Evolutionary conservation across 192 early-diverging fungal species (phyloP), one percentile per base, ranked within the genome.

Genomic region (Podila epigama): DNA sequence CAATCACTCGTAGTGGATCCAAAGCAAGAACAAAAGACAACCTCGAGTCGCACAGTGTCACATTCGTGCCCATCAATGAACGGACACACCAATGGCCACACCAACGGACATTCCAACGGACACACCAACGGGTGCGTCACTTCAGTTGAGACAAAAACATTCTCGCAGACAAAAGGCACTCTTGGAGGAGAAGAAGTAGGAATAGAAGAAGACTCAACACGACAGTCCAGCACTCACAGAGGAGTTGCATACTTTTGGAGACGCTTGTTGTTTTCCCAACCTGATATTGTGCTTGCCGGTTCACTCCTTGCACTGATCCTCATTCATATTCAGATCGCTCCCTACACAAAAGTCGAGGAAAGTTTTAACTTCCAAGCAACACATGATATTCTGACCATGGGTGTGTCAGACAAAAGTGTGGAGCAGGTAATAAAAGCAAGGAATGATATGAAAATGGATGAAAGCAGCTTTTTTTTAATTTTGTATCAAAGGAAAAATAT

Each of bases 301-400:
- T 13, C 37, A 6, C 59, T 75, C 39, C 36, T 75, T 11, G 0
- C 27, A 10, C 27, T 75, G 54, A 62, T 75, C 60, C 6, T 67
- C 18, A 15, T 79, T 34, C 68, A 88, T 58, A 62, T 78, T 3
- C 28, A 79, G 53, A 34, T 83, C 29, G 87, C 79, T 35, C 97
- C 95, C 0, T 97, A 82, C 79, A 95, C 96, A 35, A 99, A 99
- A 81, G 96, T 99, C 55, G 96, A 99, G 79, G 97, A 99, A 78
- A 95, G 92, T 68, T 99, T 99, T 83, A 95, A 93, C 69, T 60
- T 95, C 51, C 97, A 99, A 81, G 96, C 97, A 6, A 85, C 87
- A 7, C 95, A 99, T 75, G 97, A 99, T 68, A 85, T 98, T 32
- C 63, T 97, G 55, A 81, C 85, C 29, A 82, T 85, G 84, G 82